Evolutionary conservation across 306 rosid genomes (phyloP).

Genomic region (Cucumis sativus): Cucumber_9930_V3 NC_026657.2:32477001-32477500

Average conservation of each 20-base stretch:
- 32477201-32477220: too few relatives aligned
- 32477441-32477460: background rate
- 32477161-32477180: background rate
- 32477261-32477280: too few relatives aligned
- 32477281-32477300: too few relatives aligned
- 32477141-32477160: background rate
- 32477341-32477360: too few relatives aligned
- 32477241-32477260: too few relatives aligned
- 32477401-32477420: background rate
- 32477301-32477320: too few relatives aligned
- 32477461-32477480: background rate
- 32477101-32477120: background rate
- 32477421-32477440: background rate
- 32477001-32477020: background rate
- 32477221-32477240: too few relatives aligned
- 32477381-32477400: background rate
- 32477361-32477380: background rate
- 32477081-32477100: background rate
- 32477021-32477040: background rate
- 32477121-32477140: too few relatives aligned
- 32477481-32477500: background rate
- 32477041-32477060: background rate
- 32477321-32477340: too few relatives aligned
- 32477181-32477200: background rate
- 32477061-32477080: background rate